Conservation (phyloP, 1,284 basidiomycete species). For the Sporisorium exsertum region DNA sequence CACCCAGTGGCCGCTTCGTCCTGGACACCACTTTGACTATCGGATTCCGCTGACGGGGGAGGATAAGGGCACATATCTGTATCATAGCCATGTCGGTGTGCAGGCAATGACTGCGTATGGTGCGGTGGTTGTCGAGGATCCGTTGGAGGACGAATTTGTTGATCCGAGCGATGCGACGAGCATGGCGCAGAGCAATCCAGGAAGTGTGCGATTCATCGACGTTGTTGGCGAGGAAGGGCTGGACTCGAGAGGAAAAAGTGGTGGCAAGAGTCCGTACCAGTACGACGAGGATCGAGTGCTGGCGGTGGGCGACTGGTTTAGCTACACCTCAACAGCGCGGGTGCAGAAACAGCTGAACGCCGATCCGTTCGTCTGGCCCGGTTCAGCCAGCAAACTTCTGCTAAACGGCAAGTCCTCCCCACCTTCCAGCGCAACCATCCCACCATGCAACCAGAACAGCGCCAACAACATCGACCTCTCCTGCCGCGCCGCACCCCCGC, state of each 20-base stretch:
- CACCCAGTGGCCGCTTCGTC: constrained; percentile 56
- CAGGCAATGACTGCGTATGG: constrained; percentile 58
- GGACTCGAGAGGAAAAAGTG: background rate
- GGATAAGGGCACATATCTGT: constrained; percentile 44
- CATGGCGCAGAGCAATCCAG: background rate
- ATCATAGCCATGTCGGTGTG: constrained; percentile 59
- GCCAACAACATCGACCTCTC: background rate
- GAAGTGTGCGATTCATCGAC: background rate
- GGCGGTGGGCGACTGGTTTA: constrained; percentile 52
- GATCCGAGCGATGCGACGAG: constrained; percentile 6
- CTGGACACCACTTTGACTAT: constrained; percentile 51
- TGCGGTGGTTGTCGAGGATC: constrained; percentile 55
- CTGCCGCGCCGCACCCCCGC: constrained; percentile 9
- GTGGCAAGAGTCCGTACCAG: constrained; percentile 16
- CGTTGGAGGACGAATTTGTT: background rate
- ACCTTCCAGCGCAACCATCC: background rate
- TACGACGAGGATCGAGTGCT: constrained; percentile 48
- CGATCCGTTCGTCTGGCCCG: constrained; percentile 59
- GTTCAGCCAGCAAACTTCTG: constrained; percentile 43
- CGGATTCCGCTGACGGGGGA: constrained; percentile 32
- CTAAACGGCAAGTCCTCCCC: constrained; percentile 48
- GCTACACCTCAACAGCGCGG: constrained; percentile 8
- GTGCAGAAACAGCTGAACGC: constrained; percentile 30
- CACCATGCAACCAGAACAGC: constrained; percentile 43
- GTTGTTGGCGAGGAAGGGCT: constrained; percentile 19